A percentile compares a stretch with the other conserved stretches of the same genome.
Evolutionary conservation across 116 monocot species (phyloP).

Genomic region (Dioscorea cayenensis): DNA sequence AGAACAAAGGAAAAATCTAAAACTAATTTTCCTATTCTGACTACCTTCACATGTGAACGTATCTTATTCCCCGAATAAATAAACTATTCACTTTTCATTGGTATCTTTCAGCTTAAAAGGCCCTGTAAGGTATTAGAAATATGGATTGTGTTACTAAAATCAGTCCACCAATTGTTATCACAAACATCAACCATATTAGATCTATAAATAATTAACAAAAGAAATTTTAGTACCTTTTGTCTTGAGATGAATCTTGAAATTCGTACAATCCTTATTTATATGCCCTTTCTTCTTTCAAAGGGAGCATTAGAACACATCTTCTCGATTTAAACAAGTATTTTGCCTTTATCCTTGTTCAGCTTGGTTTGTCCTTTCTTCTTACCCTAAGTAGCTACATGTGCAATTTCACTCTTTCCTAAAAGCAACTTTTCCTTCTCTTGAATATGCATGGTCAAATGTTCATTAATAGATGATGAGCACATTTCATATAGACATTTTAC

Average conservation of each 20-base stretch:
- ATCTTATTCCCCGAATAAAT: constrained; percentile 10
- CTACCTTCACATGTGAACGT: constrained; percentile 10
- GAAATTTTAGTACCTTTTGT: no score
- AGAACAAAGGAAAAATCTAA: constrained; percentile 2
- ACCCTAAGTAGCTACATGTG: background rate
- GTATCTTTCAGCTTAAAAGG: constrained; percentile 5
- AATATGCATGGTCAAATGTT: background rate
- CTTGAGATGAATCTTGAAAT: no score
- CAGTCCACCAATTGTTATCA: no score
- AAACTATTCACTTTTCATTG: background rate
- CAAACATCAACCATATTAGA: no score
- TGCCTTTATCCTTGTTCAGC: background rate
- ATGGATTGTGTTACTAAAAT: constrained; percentile 11
- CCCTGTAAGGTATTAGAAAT: background rate
- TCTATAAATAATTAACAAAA: no score
- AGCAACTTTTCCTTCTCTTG: background rate
- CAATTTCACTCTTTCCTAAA: background rate
- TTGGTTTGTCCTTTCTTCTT: background rate
- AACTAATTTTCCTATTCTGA: background rate
- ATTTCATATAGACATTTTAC: no score
- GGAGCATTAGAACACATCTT: no score
- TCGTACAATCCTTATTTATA: constrained; percentile 10
- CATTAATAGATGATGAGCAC: background rate
- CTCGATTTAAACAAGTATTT: no score
- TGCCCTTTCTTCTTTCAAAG: no score